A percentile compares a stretch with the other conserved stretches of the same genome.
phyloP scores from a whole-genome alignment of 2,329 filamentous ascomycete genomes.

The Simplicillium aogashimaense region DNA sequence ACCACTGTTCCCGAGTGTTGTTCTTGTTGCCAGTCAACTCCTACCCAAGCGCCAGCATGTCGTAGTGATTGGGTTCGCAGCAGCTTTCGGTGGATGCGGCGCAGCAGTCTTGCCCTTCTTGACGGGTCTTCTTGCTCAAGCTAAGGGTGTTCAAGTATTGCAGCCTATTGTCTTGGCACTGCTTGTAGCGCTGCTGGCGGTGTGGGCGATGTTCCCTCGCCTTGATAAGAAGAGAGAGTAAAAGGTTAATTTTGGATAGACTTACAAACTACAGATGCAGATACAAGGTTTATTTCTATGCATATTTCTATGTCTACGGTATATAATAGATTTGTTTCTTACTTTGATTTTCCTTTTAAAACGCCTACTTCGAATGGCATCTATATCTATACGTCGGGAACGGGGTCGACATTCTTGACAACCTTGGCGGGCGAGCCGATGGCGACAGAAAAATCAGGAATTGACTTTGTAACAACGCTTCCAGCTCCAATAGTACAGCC shows the following conservation, averaged over 20 bases:
- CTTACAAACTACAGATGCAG: no score
- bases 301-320: no score
- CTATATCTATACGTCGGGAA: slow-evolving; percentile 16
- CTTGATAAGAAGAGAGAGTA: slow-evolving; percentile 29
- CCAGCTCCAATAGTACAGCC: slow-evolving; percentile 41
- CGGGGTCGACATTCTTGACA: slow-evolving; percentile 32
- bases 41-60: slow-evolving; percentile 69
- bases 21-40: slow-evolving; percentile 59
- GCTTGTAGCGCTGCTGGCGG: slow-evolving; percentile 27
- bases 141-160: slow-evolving; percentile 42
- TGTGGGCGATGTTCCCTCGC: slow-evolving; percentile 37
- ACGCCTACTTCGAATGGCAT: no score
- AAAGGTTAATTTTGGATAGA: not conserved
- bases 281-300: no score
- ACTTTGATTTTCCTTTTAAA: not conserved
- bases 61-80: slow-evolving; percentile 65
- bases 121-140: slow-evolving; percentile 55
- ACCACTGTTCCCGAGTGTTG: slow-evolving; percentile 63
- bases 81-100: slow-evolving; percentile 65
- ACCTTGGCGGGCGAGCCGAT: slow-evolving; percentile 38
- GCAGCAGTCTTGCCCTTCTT: slow-evolving; percentile 58
- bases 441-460: slow-evolving; percentile 37
- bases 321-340: no score
- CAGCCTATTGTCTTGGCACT: slow-evolving; percentile 47
- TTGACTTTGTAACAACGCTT: slow-evolving; percentile 37